Evolutionary conservation across 345 rosid genomes (phyloP).

Genomic region (Citrus sp.): DNA sequence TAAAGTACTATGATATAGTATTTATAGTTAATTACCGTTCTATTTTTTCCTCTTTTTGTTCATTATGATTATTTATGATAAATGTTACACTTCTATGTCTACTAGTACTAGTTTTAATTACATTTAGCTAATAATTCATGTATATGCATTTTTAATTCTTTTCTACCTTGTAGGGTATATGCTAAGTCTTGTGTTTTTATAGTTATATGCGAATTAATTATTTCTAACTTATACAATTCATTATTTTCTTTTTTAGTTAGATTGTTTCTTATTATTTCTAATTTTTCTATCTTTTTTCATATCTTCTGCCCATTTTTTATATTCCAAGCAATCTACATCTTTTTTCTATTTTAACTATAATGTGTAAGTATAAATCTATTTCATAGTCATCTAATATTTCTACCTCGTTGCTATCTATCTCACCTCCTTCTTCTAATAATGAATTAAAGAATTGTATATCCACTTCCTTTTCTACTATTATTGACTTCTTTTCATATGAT

Average conservation of each 20-base stretch:
- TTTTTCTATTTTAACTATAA: background rate
- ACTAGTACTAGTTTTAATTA: no score
- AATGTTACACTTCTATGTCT: no score
- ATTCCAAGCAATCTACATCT: background rate
- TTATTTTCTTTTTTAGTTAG: no score
- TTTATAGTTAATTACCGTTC: background rate
- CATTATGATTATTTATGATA: no score
- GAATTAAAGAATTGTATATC: background rate
- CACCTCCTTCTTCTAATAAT: background rate
- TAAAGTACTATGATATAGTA: no score
- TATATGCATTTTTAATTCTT: no score
- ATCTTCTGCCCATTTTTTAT: background rate
- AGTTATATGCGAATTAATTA: no score
- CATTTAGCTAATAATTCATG: background rate
- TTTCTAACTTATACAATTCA: no score
- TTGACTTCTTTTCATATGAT: background rate
- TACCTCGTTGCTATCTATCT: no score
- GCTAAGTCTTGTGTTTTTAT: background rate
- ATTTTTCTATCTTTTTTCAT: no score
- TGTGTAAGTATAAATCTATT: background rate
- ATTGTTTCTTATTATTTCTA: no score
- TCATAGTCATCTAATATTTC: background rate
- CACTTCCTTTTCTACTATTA: background rate
- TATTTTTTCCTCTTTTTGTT: no score
- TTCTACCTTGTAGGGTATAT: background rate